Evolutionary conservation across 1,284 basidiomycete species (phyloP), one percentile per base, ranked within the genome.

Genomic region (Heimioporus retisporus): DNA sequence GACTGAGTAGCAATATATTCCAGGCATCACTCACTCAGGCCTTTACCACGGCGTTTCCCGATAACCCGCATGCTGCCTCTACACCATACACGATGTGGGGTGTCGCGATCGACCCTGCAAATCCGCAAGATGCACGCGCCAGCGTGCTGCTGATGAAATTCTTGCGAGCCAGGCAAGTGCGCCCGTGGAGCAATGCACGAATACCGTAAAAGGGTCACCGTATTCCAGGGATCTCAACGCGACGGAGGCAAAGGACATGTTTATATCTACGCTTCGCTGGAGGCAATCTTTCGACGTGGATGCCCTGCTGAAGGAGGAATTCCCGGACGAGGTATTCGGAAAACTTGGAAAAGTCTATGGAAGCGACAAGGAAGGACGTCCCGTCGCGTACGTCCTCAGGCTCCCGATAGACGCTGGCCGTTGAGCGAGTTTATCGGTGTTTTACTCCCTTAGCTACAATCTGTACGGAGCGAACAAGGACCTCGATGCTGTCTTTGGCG

Each of bases 61-160:
- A 91, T 55, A 83, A 87, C 60, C 75, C 82, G 5, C 80, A 85
- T 55, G 87, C 84, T 21, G 84, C 81, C 66, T 81, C 82, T 1
- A 82, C 81, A 6, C 80, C 88, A 15, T 83, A 91, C 69, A 85
- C 78, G 5, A 77, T 94, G 64, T 95, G 93, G 93, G 90, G 91
- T 31, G 86, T 94, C 43, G 77, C 75, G 1, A 85, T 95, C 55
- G 85, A 91, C 77, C 90, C 88, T 11, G 71, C 70, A 10, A 82
- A 82, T 62, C 83, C 86, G 21, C 79, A 77, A 51, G 84, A 92
- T 76, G 88, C 92, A 2, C 85, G 86, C 14, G 86, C 87, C 56
- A 93, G 90, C 71, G 91, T 94, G 25, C 73, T 94, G 11, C 82
- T 94, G 55, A 87, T 92, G 86, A 94, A 94, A 76, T 94, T 94